A percentile compares a stretch with the other conserved stretches of the same genome.
phyloP scores from a whole-genome alignment of 139 green algal species.

The Chlamydomonas schloesseri region DNA sequence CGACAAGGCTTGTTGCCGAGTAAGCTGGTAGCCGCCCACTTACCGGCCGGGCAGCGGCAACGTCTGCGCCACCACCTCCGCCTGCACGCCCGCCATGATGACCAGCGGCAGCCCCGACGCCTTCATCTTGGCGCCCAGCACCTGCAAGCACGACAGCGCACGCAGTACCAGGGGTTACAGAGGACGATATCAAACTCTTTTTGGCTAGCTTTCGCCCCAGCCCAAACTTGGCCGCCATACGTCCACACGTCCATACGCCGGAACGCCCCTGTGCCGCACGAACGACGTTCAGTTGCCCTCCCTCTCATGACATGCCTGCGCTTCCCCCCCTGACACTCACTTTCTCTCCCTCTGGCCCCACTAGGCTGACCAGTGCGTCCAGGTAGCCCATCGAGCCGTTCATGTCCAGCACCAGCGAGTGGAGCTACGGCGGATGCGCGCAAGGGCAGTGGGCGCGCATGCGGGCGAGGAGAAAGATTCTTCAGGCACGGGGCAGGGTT shows the following conservation, averaged over 20 bases:
- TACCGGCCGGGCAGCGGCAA: constrained; percentile 46
- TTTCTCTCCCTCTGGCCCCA: constrained; percentile 27
- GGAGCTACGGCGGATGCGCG: constrained; percentile 15
- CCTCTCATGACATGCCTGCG: too few relatives aligned
- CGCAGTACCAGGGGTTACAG: too few relatives aligned
- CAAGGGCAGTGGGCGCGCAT: neutral
- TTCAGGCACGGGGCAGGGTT: neutral
- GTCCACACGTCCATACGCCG: too few relatives aligned
- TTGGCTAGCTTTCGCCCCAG: too few relatives aligned
- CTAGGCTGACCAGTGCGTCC: constrained; percentile 21
- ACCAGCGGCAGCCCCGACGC: constrained; percentile 53
- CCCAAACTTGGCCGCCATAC: too few relatives aligned
- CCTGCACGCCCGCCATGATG: constrained; percentile 60
- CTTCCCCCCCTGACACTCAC: too few relatives aligned
- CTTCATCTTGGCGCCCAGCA: constrained; percentile 54
- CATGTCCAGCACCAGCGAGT: constrained; percentile 56
- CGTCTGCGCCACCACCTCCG: constrained; percentile 49
- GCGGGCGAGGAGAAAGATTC: neutral
- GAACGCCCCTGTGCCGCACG: too few relatives aligned
- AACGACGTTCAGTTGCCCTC: too few relatives aligned
- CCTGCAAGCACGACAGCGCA: neutral
- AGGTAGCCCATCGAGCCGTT: constrained; percentile 61
- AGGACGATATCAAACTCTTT: too few relatives aligned
- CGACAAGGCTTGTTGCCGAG: too few relatives aligned
- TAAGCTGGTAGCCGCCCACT: neutral